Conservation (phyloP, 306 rosid species). For the Citrullus mucosospermus region DNA sequence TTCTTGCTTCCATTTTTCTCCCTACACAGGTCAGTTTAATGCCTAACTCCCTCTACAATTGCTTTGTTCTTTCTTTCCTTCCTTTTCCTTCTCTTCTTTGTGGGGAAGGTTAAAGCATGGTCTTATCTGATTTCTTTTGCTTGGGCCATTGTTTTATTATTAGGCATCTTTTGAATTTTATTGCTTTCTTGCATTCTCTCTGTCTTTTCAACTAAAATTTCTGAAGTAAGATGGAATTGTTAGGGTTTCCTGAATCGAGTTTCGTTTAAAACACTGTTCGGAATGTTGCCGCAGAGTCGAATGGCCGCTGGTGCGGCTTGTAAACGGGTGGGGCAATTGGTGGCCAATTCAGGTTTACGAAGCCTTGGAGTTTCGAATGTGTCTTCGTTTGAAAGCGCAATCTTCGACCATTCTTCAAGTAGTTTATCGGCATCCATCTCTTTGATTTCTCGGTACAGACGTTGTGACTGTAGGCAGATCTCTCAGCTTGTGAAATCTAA, state of each 20-base stretch:
- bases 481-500: slow-evolving; percentile 54
- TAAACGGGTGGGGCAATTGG: slow-evolving; percentile 34
- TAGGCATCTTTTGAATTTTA: background rate
- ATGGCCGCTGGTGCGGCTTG: slow-evolving; percentile 68
- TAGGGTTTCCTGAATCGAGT: background rate
- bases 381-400: slow-evolving; percentile 15
- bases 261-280: background rate
- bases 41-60: background rate
- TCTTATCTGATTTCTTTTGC: background rate
- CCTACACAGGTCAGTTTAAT: background rate
- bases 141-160: background rate
- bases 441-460: slow-evolving; percentile 18
- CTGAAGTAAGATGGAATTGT: background rate
- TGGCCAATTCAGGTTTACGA: slow-evolving; percentile 23
- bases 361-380: slow-evolving; percentile 28
- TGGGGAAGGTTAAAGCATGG: background rate
- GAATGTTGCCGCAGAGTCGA: slow-evolving; percentile 19
- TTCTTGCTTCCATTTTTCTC: background rate
- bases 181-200: background rate
- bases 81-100: background rate
- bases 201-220: background rate
- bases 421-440: slow-evolving; percentile 11
- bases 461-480: slow-evolving; percentile 23
- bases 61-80: background rate
- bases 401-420: slow-evolving; percentile 14